A percentile compares a stretch with the other conserved stretches of the same genome.
These are phyloP conservation scores for Zasmidium cellare DNA, from an alignment of 2,329 filamentous ascomycete species.

Conservation along the genomic window DNA sequence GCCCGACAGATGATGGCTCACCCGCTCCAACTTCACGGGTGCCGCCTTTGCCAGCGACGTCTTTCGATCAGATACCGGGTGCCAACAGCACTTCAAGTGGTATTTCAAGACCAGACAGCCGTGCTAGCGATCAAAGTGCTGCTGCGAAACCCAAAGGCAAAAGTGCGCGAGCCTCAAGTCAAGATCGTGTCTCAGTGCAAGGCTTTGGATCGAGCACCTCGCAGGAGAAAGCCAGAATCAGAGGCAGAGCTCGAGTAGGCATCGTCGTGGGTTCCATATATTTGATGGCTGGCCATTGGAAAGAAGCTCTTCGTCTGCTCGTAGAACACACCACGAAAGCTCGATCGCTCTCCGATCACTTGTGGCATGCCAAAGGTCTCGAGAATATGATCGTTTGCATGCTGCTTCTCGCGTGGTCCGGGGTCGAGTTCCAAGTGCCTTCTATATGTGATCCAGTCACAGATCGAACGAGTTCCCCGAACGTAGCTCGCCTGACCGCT, in stretches of 20 bases:
- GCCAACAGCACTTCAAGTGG: slow-evolving; percentile 43
- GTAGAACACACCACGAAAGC: slow-evolving; percentile 76
- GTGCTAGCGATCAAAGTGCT: slow-evolving; percentile 23
- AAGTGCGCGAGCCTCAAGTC: slow-evolving; percentile 33
- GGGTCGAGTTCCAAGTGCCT: slow-evolving; percentile 74
- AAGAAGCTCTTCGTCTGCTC: slow-evolving; percentile 80
- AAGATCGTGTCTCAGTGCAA: slow-evolving; percentile 61
- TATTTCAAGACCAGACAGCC: slow-evolving; percentile 38
- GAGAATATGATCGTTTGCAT: slow-evolving; percentile 84
- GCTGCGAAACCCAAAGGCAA: slow-evolving; percentile 17
- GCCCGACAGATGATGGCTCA: slow-evolving; percentile 27
- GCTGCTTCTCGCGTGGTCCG: slow-evolving; percentile 79
- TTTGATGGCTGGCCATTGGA: slow-evolving; percentile 86
- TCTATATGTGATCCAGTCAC: slow-evolving; percentile 33
- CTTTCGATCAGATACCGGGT: slow-evolving; percentile 54
- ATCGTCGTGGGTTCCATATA: slow-evolving; percentile 84
- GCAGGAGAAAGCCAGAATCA: slow-evolving; percentile 64
- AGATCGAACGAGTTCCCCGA: slow-evolving; percentile 27
- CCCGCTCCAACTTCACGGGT: slow-evolving; percentile 24
- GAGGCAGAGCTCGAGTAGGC: slow-evolving; percentile 75
- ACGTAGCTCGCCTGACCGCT: slow-evolving; percentile 25
- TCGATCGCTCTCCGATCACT: slow-evolving; percentile 78
- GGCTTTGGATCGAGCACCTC: slow-evolving; percentile 64
- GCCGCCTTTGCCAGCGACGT: slow-evolving; percentile 49
- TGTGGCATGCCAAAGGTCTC: slow-evolving; percentile 97